Base-by-base conservation (phyloP, 108 stramenopile genomes). In the Skeletonema tropicum region DNA sequence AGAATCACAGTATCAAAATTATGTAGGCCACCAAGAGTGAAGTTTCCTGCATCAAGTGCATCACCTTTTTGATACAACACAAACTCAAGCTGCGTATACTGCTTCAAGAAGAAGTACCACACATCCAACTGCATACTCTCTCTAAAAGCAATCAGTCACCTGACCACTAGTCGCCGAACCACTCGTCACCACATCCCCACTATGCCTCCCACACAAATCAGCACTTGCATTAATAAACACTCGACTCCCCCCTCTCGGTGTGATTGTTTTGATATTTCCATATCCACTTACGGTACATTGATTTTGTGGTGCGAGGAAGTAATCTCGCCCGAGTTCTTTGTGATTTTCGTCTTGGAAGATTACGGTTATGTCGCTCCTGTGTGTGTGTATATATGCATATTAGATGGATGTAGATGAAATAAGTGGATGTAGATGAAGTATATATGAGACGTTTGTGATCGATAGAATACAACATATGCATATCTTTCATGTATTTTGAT, bases 191-290 rank as follows among this genome's bases (percentile, higher is more conserved):
- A 66, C 75, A 42, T 41, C 26, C 14, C 64, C 71, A 14, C 35
- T 48, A 3, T 19, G n/a, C 39, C n/a, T 64, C 23, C 67, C 68
- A 48, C 81, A 82, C 12, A 82, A 63, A 82, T 82, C 81, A 45
- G 72, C 73, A 3, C 52, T 72, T 7, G 81, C 81, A 25, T 72
- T 63, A 67, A 82, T 71, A 30, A 65, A 82, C 14, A 75, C 81
- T 38, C 58, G 64, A 41, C 75, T 82, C 15, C 81, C 81, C 3
- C 81, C 81, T 33, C 81, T 31, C 0, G 81, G 81, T 33, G 81
- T 82, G 25, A 82, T 82, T 36, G 81, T 82, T 72, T 82, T 82
- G n/a, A 82, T 82, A 61, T 82, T 82, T 31, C 81, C 81, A 39
- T 82, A 82, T 33, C 81, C 81, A 19, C 64, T 68, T 10, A 82